phyloP scores from a whole-genome alignment of 2,329 filamentous ascomycete species.

The Lachnellula willkommii region DNA sequence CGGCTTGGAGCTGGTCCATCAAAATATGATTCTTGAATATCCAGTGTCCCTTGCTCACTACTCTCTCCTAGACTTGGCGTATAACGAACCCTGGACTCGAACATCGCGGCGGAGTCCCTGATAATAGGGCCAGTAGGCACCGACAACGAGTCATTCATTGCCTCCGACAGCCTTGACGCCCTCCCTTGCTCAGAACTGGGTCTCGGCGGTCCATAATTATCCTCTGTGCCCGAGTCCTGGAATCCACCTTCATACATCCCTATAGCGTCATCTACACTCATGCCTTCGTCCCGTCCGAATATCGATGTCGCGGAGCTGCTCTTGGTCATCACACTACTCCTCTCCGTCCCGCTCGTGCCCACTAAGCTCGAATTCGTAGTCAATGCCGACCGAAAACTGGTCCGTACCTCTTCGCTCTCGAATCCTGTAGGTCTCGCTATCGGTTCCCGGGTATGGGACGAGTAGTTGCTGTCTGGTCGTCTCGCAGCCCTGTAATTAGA shows the following conservation, averaged over 20 bases:
- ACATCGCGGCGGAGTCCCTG: constrained; percentile 38
- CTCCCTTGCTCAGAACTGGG: constrained; percentile 22
- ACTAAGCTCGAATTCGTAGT: constrained; percentile 52
- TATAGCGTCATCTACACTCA: constrained; percentile 64
- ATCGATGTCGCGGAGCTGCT: constrained; percentile 68
- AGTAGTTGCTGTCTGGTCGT: constrained; percentile 26
- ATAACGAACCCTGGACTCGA: constrained; percentile 29
- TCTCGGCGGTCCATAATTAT: constrained; percentile 24
- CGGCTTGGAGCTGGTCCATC: constrained; percentile 8
- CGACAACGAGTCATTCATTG: constrained; percentile 22
- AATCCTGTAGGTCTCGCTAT: constrained; percentile 19
- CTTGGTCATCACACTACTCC: constrained; percentile 76
- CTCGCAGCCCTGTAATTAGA: constrained; percentile 18
- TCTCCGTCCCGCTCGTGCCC: constrained; percentile 67
- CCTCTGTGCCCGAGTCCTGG: constrained; percentile 44
- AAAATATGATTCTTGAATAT: constrained; percentile 15
- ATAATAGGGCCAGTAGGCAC: constrained; percentile 14
- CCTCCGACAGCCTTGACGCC: constrained; percentile 19
- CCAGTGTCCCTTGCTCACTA: background rate
- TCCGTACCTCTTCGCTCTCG: constrained; percentile 40
- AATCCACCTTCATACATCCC: constrained; percentile 64
- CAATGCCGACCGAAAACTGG: constrained; percentile 55
- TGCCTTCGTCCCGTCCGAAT: constrained; percentile 47
- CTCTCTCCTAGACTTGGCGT: constrained; percentile 41
- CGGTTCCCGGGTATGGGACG: constrained; percentile 25